Evolutionary conservation across 371 early-diverging fungal genomes (phyloP), one percentile per base, ranked within the genome.

Genomic region (Lichtheimia ramosa): DNA sequence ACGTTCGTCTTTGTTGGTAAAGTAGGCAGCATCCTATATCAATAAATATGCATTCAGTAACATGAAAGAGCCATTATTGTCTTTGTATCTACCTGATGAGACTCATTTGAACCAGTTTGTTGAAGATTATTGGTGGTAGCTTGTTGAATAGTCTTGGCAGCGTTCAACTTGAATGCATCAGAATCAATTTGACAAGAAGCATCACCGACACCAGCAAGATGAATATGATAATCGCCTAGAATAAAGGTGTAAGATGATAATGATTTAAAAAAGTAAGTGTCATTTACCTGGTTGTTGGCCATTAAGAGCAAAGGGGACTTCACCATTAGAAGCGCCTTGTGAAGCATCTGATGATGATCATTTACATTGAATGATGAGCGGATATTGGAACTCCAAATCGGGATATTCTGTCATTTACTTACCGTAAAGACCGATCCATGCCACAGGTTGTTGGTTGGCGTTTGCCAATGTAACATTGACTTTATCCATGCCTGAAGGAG

Each of bases 391-490:
- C 43, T n/a, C n/a, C 20, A 40, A 12, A 40, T 43, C 41, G 20
- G 43, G 18, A 40, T 23, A 16, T 57, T 56, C 13, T 59, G 14
- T 27, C 20, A 48, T 23, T 40, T 18, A 27, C 48, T 66, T 74
- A 77, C 78, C 71, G 68, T 51, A 74, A 48, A 56, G 55, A 48
- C 75, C 75, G 60, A 77, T 50, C 14, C 43, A 51, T 18, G 40
- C 51, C 10, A 57, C 62, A 13, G 58, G 21, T 40, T 58, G 34
- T 43, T 61, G 48, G 43, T 55, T 56, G 6, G 42, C 48, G 25
- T 63, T 59, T 4, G 68, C 65, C 27, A 77, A 48, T 5, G 74
- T 72, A 43, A 77, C 34, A 48, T 74, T 71, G 15, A 77, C 65
- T 40, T 74, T 55, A 20, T 61, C 61, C 15, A 77, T 49, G 10